These are phyloP conservation scores for Camellia oleifera DNA, from an alignment of 179 eudicot genomes.

Conservation along the genomic window DNA sequence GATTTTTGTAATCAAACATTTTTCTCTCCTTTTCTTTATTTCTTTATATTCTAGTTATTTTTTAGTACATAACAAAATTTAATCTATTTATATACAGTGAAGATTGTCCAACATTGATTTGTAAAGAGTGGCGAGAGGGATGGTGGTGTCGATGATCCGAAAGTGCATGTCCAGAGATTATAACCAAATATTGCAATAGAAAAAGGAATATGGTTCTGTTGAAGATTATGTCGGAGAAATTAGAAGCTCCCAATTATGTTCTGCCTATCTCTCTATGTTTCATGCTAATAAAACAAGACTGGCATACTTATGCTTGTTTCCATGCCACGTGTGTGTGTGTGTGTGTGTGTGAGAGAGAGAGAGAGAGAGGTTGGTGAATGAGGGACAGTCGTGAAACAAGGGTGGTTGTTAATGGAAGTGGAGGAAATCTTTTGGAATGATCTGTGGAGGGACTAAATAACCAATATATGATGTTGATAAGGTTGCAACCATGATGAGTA, in stretches of 20 bases:
- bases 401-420: constrained; percentile 7
- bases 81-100: too few relatives aligned
- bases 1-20: too few relatives aligned
- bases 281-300: constrained; percentile 10
- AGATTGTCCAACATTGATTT: neutral
- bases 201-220: constrained; percentile 10
- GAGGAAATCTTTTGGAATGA: constrained; percentile 7
- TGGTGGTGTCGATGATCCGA: constrained; percentile 9
- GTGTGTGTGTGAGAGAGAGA: too few relatives aligned
- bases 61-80: too few relatives aligned
- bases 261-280: constrained; percentile 1
- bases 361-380: too few relatives aligned
- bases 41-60: too few relatives aligned
- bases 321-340: too few relatives aligned
- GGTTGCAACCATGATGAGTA: constrained; percentile 11
- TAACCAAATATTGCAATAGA: constrained; percentile 13
- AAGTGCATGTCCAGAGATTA: constrained; percentile 8
- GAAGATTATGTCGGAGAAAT: constrained; percentile 16
- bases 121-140: constrained; percentile 19
- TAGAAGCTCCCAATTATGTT: neutral
- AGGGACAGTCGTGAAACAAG: too few relatives aligned
- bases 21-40: too few relatives aligned
- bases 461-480: neutral
- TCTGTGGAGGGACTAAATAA: neutral
- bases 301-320: too few relatives aligned